These are phyloP conservation scores for Cercospora nicotianae DNA, from an alignment of 2,329 filamentous ascomycete genomes.

Conservation along the genomic window DNA sequence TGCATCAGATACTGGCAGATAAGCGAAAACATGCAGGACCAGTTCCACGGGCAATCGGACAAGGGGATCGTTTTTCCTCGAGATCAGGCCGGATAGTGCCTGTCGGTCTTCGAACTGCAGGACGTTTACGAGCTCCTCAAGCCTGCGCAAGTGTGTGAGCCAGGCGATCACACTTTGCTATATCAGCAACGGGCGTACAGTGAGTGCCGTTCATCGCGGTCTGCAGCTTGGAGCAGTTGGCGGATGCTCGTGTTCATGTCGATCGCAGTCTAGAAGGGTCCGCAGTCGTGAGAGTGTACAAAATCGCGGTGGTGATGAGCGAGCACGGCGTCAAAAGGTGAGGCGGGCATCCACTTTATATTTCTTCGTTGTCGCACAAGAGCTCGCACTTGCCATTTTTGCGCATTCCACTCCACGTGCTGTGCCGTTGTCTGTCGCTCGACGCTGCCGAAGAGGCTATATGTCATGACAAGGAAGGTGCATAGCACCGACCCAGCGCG, in stretches of 20 bases:
- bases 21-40: constrained; percentile 38
- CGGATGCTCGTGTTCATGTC: constrained; percentile 9
- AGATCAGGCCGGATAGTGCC: constrained; percentile 12
- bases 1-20: constrained; percentile 28
- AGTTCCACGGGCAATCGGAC: constrained; percentile 43
- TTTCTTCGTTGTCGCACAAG: not conserved
- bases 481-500: not conserved
- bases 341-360: constrained; percentile 1
- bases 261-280: not conserved
- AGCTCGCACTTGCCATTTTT: not conserved
- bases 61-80: constrained; percentile 37
- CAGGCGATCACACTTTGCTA: not conserved
- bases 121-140: constrained; percentile 18
- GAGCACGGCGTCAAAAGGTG: constrained; percentile 7
- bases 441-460: not conserved
- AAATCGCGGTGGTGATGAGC: not conserved
- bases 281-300: not conserved
- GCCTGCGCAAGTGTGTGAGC: constrained; percentile 8
- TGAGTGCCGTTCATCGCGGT: not conserved
- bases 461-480: not conserved
- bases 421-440: constrained; percentile 5
- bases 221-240: not conserved
- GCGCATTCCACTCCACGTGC: not conserved
- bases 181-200: not conserved
- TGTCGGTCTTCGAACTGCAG: constrained; percentile 20